Percentiles rank a stretch among this genome's conserved stretches.
These are phyloP conservation scores for Cucumis cinereus DNA, from an alignment of 306 rosid species.

Conservation along the genomic window DNA sequence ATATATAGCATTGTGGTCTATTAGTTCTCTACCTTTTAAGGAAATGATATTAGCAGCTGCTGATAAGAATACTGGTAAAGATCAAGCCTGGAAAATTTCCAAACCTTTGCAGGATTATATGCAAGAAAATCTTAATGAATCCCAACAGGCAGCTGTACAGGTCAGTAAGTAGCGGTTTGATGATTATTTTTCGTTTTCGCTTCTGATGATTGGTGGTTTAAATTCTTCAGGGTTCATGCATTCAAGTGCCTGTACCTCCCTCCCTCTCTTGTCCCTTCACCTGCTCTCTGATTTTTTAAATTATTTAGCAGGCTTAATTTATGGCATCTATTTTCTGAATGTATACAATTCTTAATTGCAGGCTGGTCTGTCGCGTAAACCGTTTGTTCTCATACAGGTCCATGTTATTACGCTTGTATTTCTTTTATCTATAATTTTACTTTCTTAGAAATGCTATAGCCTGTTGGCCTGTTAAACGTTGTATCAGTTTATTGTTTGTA, in stretches of 20 bases:
- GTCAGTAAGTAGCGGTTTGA: conserved; percentile 24
- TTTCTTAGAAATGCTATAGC: background rate
- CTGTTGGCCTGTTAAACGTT: background rate
- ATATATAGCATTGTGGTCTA: conserved; percentile 55
- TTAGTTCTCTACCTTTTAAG: conserved; percentile 58
- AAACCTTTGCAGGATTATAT: conserved; percentile 47
- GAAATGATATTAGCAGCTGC: conserved; percentile 62
- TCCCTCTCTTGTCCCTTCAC: background rate
- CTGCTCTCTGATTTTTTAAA: background rate
- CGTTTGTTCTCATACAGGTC: conserved; percentile 92
- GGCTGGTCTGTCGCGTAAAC: conserved; percentile 87
- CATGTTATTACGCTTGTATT: conserved; percentile 8
- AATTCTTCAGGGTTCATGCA: background rate
- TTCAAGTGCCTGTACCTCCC: background rate
- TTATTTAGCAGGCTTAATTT: background rate
- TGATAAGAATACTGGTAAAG: conserved; percentile 34
- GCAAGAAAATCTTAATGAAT: conserved; percentile 56
- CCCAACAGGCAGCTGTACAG: conserved; percentile 71
- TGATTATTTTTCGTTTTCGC: background rate
- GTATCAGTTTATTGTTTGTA: background rate
- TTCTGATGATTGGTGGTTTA: background rate
- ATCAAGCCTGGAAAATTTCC: conserved; percentile 69
- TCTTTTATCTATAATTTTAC: conserved; percentile 8
- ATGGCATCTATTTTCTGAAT: conserved; percentile 3
- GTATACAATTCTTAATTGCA: conserved; percentile 28